Evolutionary conservation across 108 stramenopile species (phyloP), one percentile per base, ranked within the genome.

Genomic region (Fragilaria crotonensis): DNA sequence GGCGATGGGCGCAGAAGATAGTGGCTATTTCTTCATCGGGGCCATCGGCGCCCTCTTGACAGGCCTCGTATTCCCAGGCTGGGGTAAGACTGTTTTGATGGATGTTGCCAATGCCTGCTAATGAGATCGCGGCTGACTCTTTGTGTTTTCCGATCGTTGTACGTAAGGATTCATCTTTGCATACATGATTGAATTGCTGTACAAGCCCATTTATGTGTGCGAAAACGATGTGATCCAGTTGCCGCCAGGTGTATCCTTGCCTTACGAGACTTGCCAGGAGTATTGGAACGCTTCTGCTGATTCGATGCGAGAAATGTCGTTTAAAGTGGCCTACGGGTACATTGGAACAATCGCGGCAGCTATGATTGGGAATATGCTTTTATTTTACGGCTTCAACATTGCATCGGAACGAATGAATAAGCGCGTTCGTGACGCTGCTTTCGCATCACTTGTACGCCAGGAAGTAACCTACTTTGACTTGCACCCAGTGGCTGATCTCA

Each of bases 51-150:
- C 78, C 23, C 4, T 70, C 31, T 29, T 83, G 33, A 69, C 75
- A 25, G 82, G 82, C 7, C 52, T 79, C 4, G 48, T 83, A 32
- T 83, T 83, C 54, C 82, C 82, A 30, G 67, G 65, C 20, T 77
- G 80, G 80, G n/a, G n/a, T n/a, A n/a, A 55, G 29, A 31, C 7
- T 53, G 52, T 11, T 14, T 45, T 48, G 21, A 17, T 11, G 48
- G 50, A 61, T 20, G 9, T 19, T 11, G 44, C 9, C 11, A 17
- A n/a, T 56, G 54, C 33, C 9, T 51, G 47, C 45, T 27, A 19
- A 19, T 49, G 11, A 9, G 47, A 23, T 23, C 21, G 11, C 48
- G 46, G 9, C 22, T 27, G 14, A 14, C 18, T 62, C 27, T 50
- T 41, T 41, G n/a, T n/a, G n/a, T n/a, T n/a, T n/a, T n/a, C n/a